phyloP scores from a whole-genome alignment of 2,329 filamentous ascomycete species.

The Botrytis byssoidea region DNA sequence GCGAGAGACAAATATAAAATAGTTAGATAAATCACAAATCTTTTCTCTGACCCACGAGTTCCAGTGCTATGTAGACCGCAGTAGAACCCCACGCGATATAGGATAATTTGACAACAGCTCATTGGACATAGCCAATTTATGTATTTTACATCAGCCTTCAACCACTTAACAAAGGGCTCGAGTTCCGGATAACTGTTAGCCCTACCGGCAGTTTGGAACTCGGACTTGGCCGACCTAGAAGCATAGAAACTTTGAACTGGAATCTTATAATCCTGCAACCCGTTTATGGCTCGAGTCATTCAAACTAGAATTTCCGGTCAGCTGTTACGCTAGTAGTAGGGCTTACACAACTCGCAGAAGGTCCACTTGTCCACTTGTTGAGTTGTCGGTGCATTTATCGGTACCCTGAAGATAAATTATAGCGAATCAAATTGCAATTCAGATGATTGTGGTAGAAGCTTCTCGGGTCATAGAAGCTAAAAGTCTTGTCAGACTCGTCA shows the following conservation, averaged over 20 bases:
- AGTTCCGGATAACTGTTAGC: too few relatives aligned
- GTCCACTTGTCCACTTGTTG: background rate
- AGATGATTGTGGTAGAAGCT: background rate
- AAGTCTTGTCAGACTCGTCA: background rate
- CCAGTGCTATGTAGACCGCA: background rate
- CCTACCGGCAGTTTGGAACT: background rate
- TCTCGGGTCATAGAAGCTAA: background rate
- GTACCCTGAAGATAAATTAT: background rate
- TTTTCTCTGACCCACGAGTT: background rate
- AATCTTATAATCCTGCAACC: too few relatives aligned
- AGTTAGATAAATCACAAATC: background rate
- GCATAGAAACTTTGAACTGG: background rate
- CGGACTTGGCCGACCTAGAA: background rate
- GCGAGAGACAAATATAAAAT: background rate
- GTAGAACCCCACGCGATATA: background rate
- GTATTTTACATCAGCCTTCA: background rate
- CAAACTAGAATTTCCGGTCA: background rate
- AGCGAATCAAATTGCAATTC: background rate
- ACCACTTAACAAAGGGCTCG: too few relatives aligned
- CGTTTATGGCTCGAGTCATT: background rate
- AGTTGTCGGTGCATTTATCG: slow-evolving; percentile 1
- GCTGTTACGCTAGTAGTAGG: background rate
- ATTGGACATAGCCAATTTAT: too few relatives aligned
- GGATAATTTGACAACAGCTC: background rate
- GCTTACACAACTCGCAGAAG: background rate